phyloP scores from a whole-genome alignment of 164 flowering plant species.

The Pachysandra terminalis region DNA sequence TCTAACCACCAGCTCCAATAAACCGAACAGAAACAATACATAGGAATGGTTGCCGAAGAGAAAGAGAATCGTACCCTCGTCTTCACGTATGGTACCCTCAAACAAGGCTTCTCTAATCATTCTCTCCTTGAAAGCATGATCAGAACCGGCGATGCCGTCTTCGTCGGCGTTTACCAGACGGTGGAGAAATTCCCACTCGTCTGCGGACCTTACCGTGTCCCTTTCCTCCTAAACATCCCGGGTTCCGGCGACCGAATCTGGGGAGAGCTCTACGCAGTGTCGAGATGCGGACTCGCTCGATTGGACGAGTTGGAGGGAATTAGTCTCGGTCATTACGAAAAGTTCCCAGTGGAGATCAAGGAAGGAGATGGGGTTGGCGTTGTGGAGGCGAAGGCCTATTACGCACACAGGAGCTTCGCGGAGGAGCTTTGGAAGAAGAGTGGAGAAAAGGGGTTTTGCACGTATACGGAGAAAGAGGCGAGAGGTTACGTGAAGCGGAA shows the following conservation, averaged over 20 bases:
- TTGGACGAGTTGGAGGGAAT: conserved; percentile 80
- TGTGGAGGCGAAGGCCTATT: conserved; percentile 60
- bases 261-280: conserved; percentile 87
- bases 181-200: conserved; percentile 59
- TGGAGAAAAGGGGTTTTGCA: conserved; percentile 44
- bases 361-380: not conserved
- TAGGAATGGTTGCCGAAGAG: conserved; percentile 3
- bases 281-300: conserved; percentile 36
- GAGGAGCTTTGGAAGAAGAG: conserved; percentile 64
- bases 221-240: conserved; percentile 76
- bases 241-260: conserved; percentile 48
- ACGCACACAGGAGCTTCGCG: conserved; percentile 64
- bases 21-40: no score
- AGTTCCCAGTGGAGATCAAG: conserved; percentile 29
- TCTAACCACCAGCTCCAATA: not conserved
- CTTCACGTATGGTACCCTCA: conserved; percentile 91
- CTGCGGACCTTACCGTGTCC: conserved; percentile 83
- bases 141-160: conserved; percentile 53
- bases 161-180: conserved; percentile 45
- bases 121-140: conserved; percentile 51
- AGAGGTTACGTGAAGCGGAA: conserved; percentile 61
- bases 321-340: conserved; percentile 60
- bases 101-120: conserved; percentile 80
- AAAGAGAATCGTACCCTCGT: conserved; percentile 22
- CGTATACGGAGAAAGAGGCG: conserved; percentile 54